Evolutionary conservation across 768 basidiomycete genomes (phyloP), one percentile per base, ranked within the genome.

Genomic region (Lentinula raphanica): DNA sequence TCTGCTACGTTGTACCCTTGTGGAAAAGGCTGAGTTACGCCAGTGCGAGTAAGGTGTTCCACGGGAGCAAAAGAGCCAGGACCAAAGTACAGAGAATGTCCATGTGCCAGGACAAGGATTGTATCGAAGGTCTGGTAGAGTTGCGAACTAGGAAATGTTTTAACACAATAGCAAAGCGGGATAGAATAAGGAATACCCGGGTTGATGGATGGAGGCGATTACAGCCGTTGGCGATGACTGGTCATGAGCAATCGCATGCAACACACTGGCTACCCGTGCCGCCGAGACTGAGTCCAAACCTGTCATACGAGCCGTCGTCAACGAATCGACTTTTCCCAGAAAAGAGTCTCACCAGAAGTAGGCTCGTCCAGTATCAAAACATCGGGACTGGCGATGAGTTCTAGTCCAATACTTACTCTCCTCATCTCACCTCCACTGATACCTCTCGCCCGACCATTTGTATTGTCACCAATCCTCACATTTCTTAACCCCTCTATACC

Each of bases 371-470:
- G 77, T 28, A 96, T 83, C 39, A 97, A 71, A 11, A 97, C 77
- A 66, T 94, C 91, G 0, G 94, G 94, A 39, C 81, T 79, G 0
- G 91, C 87, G 49, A 96, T 86, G 9, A 97, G 78, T 72, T 96
- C 94, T 36, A 94, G 72, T 5, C 93, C 94, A 59, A 97, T 95
- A 58, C 88, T 92, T 5, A 97, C 90, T 50, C 94, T 76, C 46
- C 94, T 80, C 78, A 91, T 90, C 70, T 97, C 94, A 9, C 94
- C 94, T 11, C 94, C 94, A 64, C 88, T 91, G 53, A 97, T 93
- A 0, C 92, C 94, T 48, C 93, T 78, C 19, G 82, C 77, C 61
- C 88, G 86, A 5, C 84, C 82, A 9, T 86, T 85, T 3, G 87
- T 85, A 38, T 69, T 69, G 59, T 80, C 79, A 15, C 83, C 84